Conservation (phyloP, 305 asterid species). For the Fraxinus nigra region DNA sequence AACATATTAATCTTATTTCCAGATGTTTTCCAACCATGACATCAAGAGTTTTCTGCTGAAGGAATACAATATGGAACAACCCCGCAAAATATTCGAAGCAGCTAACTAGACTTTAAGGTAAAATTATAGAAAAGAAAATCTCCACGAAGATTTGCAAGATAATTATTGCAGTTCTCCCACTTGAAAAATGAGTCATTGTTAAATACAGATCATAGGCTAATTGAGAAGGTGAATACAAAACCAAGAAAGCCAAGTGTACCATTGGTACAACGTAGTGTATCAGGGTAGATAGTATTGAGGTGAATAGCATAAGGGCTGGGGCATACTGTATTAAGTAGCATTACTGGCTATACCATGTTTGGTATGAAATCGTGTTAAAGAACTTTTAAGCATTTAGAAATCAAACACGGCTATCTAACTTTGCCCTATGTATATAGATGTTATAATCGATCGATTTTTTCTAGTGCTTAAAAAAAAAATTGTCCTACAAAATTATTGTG, state of each 20-base stretch:
- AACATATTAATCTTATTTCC: background rate
- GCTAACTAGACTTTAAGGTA: background rate
- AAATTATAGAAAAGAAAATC: background rate
- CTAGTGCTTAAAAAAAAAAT: background rate
- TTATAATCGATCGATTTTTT: background rate
- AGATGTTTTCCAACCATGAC: background rate
- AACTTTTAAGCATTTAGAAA: background rate
- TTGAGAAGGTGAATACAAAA: background rate
- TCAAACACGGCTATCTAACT: background rate
- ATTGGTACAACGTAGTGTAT: constrained; percentile 10
- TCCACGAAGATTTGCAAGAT: constrained; percentile 8
- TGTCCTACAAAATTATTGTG: background rate
- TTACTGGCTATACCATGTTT: background rate
- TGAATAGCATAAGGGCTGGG: background rate
- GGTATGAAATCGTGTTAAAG: background rate
- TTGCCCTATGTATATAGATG: background rate
- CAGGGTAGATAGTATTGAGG: background rate
- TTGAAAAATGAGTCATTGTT: background rate
- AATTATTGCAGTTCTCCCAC: background rate
- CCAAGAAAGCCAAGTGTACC: background rate
- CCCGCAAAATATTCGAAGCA: constrained; percentile 5
- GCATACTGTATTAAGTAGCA: background rate
- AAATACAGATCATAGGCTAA: background rate
- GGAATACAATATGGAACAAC: background rate
- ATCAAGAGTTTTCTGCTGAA: background rate